phyloP scores from a whole-genome alignment of 2,329 filamentous ascomycete genomes.

The Neonectria ditissima region DNA sequence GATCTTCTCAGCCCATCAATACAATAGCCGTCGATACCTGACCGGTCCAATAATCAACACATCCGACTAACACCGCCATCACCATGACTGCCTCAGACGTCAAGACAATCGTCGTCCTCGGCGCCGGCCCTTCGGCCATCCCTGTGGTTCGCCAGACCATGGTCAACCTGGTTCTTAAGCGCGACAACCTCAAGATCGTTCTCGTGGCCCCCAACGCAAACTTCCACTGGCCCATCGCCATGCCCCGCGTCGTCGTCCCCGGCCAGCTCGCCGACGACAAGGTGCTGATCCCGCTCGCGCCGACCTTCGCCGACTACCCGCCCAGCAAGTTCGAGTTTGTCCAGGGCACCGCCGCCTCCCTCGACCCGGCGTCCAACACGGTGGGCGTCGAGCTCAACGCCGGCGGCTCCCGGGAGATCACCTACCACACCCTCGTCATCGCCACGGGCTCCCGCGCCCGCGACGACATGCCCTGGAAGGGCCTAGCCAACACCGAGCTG shows the following conservation, averaged over 20 bases:
- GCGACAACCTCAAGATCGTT: slow-evolving; percentile 56
- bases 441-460: slow-evolving; percentile 63
- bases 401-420: slow-evolving; percentile 50
- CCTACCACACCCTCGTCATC: slow-evolving; percentile 66
- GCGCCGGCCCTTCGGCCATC: slow-evolving; percentile 60
- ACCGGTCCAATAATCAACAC: background rate
- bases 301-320: slow-evolving; percentile 62
- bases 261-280: slow-evolving; percentile 58
- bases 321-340: slow-evolving; percentile 64
- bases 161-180: slow-evolving; percentile 55
- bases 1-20: background rate
- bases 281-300: slow-evolving; percentile 50
- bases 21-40: background rate
- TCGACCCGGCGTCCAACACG: slow-evolving; percentile 56
- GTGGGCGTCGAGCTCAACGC: slow-evolving; percentile 56
- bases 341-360: slow-evolving; percentile 58
- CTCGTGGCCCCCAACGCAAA: slow-evolving; percentile 62
- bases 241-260: slow-evolving; percentile 61
- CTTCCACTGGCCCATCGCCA: slow-evolving; percentile 63
- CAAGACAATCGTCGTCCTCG: slow-evolving; percentile 62
- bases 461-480: slow-evolving; percentile 63
- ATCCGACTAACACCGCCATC: slow-evolving; percentile 15
- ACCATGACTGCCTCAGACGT: slow-evolving; percentile 36
- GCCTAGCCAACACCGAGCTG: slow-evolving; percentile 54
- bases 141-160: slow-evolving; percentile 64